Evolutionary conservation across 176 grass and related monocot species (phyloP), one percentile per base, ranked within the genome.

Genomic region (Secale cereale): DNA sequence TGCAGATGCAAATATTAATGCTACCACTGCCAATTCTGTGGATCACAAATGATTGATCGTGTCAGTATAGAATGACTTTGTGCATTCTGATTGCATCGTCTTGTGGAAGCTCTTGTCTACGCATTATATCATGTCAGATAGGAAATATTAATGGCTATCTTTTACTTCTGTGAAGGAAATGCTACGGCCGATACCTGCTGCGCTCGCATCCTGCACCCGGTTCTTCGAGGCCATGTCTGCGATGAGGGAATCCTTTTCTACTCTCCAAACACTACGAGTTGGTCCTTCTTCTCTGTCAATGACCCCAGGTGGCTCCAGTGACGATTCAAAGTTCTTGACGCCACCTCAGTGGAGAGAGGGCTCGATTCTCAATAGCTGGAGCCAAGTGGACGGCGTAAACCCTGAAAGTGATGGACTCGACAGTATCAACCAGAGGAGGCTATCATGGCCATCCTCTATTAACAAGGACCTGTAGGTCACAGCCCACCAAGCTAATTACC

Each of bases 171-270:
- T 85, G 60, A 95, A 99, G 97, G 97, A 99, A 96, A 96, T 99
- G 93, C 72, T 99, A 60, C 87, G 97, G 19, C 97, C 97, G 1
- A 96, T 99, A 48, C 97, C 97, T 40, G 91, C 97, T 17, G 97
- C 97, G 19, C 88, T 99, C 15, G 94, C 97, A 81, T 99, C 93
- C 7, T 99, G 97, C 91, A 99, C 97, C 14, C 97, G 93, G 27
- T 99, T 99, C 88, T 99, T 94, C 26, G 93, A 99, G 88, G 97
- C 97, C 19, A 99, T 99, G 97, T 99, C 94, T 35, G 97, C 97
- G 0, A 99, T 96, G 97, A 90, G 97, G 89, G 97, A 99, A 74
- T 99, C 97, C 50, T 99, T 99, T 39, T 89, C 86, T 17, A 96
- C 91, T 10, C 97, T 99, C 25, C 97, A 99, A 81, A 87, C 92